phyloP scores from a whole-genome alignment of 768 basidiomycete genomes.

The Podaxis rugospora region DNA sequence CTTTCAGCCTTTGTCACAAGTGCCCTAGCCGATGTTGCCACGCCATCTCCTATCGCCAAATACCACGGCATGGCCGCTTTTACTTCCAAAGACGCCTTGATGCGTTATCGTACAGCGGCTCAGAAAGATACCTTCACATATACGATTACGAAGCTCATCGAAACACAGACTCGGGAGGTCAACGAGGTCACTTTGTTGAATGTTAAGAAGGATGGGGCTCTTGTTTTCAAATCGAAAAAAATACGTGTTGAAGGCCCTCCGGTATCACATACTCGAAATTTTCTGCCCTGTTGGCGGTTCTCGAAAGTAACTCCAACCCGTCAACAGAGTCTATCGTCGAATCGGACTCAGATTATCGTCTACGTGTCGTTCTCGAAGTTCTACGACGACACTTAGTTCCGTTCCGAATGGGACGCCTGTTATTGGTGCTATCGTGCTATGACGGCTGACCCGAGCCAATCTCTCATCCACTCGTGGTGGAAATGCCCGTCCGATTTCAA shows the following conservation, averaged over 20 bases:
- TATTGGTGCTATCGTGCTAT: not conserved
- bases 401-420: slow-evolving; percentile 1
- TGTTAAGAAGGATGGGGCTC: slow-evolving; percentile 9
- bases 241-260: slow-evolving; percentile 9
- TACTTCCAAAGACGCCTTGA: not conserved
- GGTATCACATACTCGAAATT: not conserved
- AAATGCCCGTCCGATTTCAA: not conserved
- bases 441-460: slow-evolving; percentile 2
- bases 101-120: slow-evolving; percentile 8
- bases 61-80: not conserved
- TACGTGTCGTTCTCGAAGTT: slow-evolving; percentile 1
- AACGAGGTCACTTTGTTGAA: slow-evolving; percentile 17
- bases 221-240: slow-evolving; percentile 16
- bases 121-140: slow-evolving; percentile 20
- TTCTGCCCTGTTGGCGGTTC: not conserved
- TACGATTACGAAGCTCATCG: slow-evolving; percentile 18
- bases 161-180: slow-evolving; percentile 15
- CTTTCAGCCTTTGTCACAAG: not conserved
- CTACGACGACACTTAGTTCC: not conserved
- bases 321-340: not conserved
- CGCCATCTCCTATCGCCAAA: not conserved
- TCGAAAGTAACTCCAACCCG: not conserved
- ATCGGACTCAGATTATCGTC: slow-evolving; percentile 1
- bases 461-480: not conserved
- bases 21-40: slow-evolving; percentile 10